Conservation (phyloP, 805 yeast species). For the Limtongia smithiae region DNA sequence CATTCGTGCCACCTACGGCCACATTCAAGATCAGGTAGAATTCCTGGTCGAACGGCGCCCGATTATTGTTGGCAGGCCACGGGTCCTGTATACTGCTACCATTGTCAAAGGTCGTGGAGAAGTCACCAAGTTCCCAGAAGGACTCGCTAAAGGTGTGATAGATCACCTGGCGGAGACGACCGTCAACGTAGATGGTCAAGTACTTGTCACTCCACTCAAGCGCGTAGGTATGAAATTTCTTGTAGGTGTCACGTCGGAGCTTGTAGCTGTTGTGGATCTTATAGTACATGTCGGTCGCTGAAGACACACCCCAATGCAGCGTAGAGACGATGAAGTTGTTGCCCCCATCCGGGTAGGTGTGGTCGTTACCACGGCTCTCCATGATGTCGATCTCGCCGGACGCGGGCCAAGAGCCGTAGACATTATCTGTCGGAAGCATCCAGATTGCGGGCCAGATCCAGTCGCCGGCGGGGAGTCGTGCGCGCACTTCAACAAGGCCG, state of each 20-base stretch:
- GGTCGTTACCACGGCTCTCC: slow-evolving; percentile 25
- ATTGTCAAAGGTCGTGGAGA: slow-evolving; percentile 14
- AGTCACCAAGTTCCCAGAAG: slow-evolving; percentile 18
- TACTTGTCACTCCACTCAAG: slow-evolving; percentile 26
- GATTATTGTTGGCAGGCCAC: slow-evolving; percentile 14
- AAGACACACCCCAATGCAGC: slow-evolving; percentile 25
- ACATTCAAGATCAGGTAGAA: slow-evolving; percentile 24
- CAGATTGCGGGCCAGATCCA: slow-evolving; percentile 29
- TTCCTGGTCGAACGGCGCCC: slow-evolving; percentile 26
- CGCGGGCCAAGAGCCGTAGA: slow-evolving; percentile 26
- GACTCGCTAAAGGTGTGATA: slow-evolving; percentile 11
- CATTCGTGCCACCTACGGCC: slow-evolving; percentile 28
- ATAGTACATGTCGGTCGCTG: slow-evolving; percentile 12
- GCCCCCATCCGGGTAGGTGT: slow-evolving; percentile 18
- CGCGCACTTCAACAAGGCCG: slow-evolving; percentile 24
- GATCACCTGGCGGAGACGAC: slow-evolving; percentile 23
- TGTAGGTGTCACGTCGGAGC: slow-evolving; percentile 13
- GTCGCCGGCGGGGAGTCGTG: slow-evolving; percentile 22
- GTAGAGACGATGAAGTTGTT: slow-evolving; percentile 20
- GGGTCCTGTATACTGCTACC: slow-evolving; percentile 18
- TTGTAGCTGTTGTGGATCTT: slow-evolving; percentile 1
- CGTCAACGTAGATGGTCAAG: slow-evolving; percentile 23
- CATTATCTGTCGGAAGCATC: slow-evolving; percentile 22
- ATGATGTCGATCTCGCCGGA: slow-evolving; percentile 26
- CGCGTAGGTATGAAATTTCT: slow-evolving; percentile 21